A percentile compares a stretch with the other conserved stretches of the same genome.
Evolutionary conservation across 2,329 filamentous ascomycete species (phyloP).

Genomic region (Ophiostoma angusticollis): DNA sequence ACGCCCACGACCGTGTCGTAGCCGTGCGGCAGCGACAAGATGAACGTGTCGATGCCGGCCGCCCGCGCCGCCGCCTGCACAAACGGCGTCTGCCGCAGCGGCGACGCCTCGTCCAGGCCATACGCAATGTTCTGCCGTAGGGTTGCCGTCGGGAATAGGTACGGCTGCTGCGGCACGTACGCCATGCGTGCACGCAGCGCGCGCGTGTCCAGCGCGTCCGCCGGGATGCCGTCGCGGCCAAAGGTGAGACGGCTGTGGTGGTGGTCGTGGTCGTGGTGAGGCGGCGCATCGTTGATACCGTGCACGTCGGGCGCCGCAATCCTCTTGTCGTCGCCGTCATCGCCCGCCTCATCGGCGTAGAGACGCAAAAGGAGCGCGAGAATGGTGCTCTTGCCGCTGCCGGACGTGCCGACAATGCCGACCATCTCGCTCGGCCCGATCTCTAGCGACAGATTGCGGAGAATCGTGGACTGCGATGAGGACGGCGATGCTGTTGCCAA

Average conservation of each 20-base stretch:
- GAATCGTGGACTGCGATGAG: no score
- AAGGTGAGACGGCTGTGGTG: conserved; percentile 38
- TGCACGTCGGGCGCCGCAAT: no score
- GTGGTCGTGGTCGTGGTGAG: neutral
- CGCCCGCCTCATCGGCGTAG: conserved; percentile 34
- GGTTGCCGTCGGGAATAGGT: conserved; percentile 65
- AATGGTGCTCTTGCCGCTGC: conserved; percentile 85
- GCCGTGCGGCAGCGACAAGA: conserved; percentile 54
- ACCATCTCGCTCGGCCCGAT: conserved; percentile 53
- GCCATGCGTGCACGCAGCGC: conserved; percentile 49
- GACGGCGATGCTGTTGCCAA: no score
- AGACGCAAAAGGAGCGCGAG: conserved; percentile 61
- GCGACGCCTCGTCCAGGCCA: conserved; percentile 47
- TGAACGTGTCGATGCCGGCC: conserved; percentile 64
- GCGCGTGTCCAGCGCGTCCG: conserved; percentile 44
- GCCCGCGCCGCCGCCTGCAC: conserved; percentile 40
- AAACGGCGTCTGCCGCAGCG: conserved; percentile 30
- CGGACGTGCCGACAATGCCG: conserved; percentile 72
- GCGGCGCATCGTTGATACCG: no score
- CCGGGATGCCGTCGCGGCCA: conserved; percentile 41
- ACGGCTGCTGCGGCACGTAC: conserved; percentile 57
- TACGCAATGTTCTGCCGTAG: conserved; percentile 76
- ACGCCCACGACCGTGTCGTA: conserved; percentile 67
- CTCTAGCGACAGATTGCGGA: conserved; percentile 52
- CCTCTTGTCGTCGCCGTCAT: no score